Evolutionary conservation across 2,329 filamentous ascomycete genomes (phyloP).

Genomic region (Proliferodiscus dingleyae): DNA sequence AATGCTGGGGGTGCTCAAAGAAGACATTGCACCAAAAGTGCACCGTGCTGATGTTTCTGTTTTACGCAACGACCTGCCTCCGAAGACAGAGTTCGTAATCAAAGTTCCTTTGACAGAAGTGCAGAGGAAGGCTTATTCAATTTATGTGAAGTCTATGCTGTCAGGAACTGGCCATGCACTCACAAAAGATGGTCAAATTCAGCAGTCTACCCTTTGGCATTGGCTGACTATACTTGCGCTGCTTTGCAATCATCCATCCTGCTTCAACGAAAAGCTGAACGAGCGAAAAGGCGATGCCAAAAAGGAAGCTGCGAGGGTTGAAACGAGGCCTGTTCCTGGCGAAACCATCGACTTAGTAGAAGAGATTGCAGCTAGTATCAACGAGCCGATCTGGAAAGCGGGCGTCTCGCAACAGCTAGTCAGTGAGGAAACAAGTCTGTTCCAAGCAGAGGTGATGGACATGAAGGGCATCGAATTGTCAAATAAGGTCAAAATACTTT

Average conservation of each 20-base stretch:
- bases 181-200: constrained; percentile 32
- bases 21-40: constrained; percentile 71
- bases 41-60: constrained; percentile 67
- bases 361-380: constrained; percentile 16
- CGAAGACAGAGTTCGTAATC: constrained; percentile 78
- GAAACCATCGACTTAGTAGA: constrained; percentile 11
- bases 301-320: constrained; percentile 6
- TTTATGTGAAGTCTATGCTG: constrained; percentile 41
- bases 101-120: constrained; percentile 63
- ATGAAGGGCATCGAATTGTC: constrained; percentile 51
- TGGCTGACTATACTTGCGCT: constrained; percentile 32
- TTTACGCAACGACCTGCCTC: constrained; percentile 62
- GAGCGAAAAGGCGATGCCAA: constrained; percentile 32
- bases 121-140: constrained; percentile 59
- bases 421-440: constrained; percentile 34
- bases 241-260: constrained; percentile 46
- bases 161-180: constrained; percentile 12
- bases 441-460: constrained; percentile 25
- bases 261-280: constrained; percentile 41
- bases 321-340: neutral
- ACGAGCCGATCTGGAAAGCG: constrained; percentile 25
- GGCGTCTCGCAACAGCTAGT: constrained; percentile 27
- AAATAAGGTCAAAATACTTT: constrained; percentile 63
- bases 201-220: constrained; percentile 44
- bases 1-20: constrained; percentile 65